These are phyloP conservation scores for Suillus subaureus DNA, from an alignment of 768 basidiomycete species.

Conservation along the genomic window DNA sequence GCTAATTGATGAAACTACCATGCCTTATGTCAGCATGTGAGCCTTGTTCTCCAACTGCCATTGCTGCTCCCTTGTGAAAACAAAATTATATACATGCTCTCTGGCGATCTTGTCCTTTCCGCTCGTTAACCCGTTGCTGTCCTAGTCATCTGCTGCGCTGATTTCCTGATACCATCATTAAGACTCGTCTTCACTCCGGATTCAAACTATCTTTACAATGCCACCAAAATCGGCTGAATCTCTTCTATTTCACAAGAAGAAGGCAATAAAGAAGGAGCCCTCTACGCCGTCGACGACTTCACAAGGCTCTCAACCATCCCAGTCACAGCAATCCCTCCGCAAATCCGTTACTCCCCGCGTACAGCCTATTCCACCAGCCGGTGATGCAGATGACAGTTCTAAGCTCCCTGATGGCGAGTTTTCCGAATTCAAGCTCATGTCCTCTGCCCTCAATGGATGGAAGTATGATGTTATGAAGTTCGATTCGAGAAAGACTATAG, in stretches of 20 bases:
- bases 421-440: conserved; percentile 78
- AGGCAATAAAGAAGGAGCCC: conserved; percentile 34
- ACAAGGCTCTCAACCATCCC: conserved; percentile 13
- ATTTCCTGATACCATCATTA: too few relatives aligned
- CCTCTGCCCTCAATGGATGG: conserved; percentile 82
- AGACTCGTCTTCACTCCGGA: not conserved
- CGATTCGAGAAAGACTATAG: conserved; percentile 71
- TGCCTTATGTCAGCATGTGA: conserved; percentile 5
- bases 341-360: conserved; percentile 43
- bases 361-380: conserved; percentile 39
- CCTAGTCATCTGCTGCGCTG: not conserved
- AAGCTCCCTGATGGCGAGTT: conserved; percentile 68
- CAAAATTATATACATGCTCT: conserved; percentile 3
- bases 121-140: not conserved
- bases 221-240: conserved; percentile 39
- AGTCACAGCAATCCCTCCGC: conserved; percentile 24
- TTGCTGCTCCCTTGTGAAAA: conserved; percentile 1
- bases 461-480: conserved; percentile 95
- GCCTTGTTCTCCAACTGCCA: not conserved
- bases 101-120: not conserved
- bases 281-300: conserved; percentile 19
- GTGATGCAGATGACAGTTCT: conserved; percentile 52
- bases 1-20: not conserved
- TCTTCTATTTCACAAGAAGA: conserved; percentile 68
- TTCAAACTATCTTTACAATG: conserved; percentile 17